Evolutionary conservation across 768 basidiomycete genomes (phyloP).

Genomic region (Rhodotorula sphaerocarpa): DNA sequence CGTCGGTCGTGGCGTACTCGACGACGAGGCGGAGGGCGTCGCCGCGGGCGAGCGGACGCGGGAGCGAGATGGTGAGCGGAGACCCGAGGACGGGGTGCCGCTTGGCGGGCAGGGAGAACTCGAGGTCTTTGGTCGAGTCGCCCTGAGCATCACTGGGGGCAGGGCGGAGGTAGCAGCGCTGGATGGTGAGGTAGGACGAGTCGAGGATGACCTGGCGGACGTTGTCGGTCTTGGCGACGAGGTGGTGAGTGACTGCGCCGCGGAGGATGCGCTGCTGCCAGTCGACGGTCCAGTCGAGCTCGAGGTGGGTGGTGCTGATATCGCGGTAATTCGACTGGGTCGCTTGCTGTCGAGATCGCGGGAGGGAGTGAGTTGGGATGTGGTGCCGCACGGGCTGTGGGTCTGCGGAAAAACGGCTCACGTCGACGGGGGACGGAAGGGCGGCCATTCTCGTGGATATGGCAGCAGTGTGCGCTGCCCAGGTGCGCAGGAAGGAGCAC

Average conservation of each 20-base stretch:
- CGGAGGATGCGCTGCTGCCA: conserved; percentile 56
- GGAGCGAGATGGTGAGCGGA: conserved; percentile 58
- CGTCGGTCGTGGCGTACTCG: conserved; percentile 63
- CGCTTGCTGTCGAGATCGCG: conserved; percentile 47
- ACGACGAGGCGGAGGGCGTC: conserved; percentile 51
- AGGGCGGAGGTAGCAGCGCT: conserved; percentile 52
- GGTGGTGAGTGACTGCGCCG: conserved; percentile 59
- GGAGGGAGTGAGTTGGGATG: neutral
- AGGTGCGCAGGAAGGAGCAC: too few species aligned
- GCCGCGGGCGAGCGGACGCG: conserved; percentile 46
- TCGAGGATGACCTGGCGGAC: conserved; percentile 59
- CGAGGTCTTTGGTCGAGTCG: neutral
- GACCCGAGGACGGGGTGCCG: conserved; percentile 69
- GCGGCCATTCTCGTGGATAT: too few species aligned
- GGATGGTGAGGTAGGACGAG: conserved; percentile 60
- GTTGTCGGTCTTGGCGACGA: conserved; percentile 53
- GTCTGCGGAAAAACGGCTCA: neutral
- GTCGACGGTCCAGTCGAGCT: conserved; percentile 71
- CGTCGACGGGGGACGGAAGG: neutral
- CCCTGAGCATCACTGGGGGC: conserved; percentile 24
- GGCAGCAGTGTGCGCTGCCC: too few species aligned
- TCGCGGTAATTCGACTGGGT: conserved; percentile 72
- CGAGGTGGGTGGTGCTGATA: conserved; percentile 58
- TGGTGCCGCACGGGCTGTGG: too few species aligned
- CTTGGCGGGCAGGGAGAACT: conserved; percentile 52